Base-by-base conservation (phyloP, 192 early-diverging fungal genomes). In the Umbelopsis ramanniana region DNA sequence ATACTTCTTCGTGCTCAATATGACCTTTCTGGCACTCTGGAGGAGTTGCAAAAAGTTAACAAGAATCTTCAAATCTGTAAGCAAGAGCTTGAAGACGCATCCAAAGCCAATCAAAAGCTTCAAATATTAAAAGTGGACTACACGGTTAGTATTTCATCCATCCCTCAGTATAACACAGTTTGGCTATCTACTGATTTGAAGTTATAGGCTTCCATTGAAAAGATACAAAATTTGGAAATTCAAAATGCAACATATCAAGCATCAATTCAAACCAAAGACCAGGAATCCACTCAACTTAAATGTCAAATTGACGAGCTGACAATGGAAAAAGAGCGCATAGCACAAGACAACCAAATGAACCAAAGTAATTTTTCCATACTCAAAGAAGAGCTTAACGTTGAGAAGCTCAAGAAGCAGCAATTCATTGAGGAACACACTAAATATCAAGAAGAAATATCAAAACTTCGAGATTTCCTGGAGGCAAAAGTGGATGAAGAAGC, bases 351-450 rank as follows among this genome's bases (percentile, higher is more conserved):
- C 8, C 24, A 57, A 29, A 26, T 57, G 26, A 23, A 26, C 14
- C 54, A 57, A 29, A 57, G 54, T 14, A 57, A 26, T 15, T 11
- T 57, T 15, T 4, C 22, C 26, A 57, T 57, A 24, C 54, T 57
- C 2, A 57, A 14, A 1, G 54, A 57, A 57, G 54, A 57, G 26
- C 26, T 57, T 0, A 24, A 29, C 0, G 26, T 57, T 57, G 54
- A 57, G 54, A 57, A 29, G 9, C 9, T 57, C 54, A 57, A 57
- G 26, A 57, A 24, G 23, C 54, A 33, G 54, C 54, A 57, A 11
- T 15, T 57, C 7, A 5, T 57, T 8, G 54, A 57, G 15, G 54
- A 57, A 2, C 54, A 57, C 5, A 26, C 26, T 14, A 57, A 57
- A 15, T 57, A 57, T 29, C 54, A 57, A 14, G 54, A 57, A 24